Base-by-base conservation (phyloP, 768 basidiomycete species). In the Psilocybe sp. region DNA sequence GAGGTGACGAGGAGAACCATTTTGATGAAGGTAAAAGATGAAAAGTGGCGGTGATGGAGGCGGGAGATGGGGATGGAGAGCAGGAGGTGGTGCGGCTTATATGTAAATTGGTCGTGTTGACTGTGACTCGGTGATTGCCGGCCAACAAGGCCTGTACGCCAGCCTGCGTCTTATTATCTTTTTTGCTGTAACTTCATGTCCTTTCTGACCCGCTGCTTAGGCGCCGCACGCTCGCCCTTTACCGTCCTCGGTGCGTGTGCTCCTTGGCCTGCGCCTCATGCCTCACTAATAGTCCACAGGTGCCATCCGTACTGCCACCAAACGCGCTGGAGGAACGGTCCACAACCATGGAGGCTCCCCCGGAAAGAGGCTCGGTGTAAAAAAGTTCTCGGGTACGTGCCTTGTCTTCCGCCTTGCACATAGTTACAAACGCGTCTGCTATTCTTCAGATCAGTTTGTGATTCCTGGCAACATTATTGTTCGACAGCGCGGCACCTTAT, bases 381-480 rank as follows among this genome's bases (percentile, higher is more conserved):
- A 98, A 74, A 94, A 92, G 69, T 98, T 93, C 69, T 94, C 92
- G 55, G 95, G 96, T 90, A 55, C 51, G 23, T 28, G 78, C 63
- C 15, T 15, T 31, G 35, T 15, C 44, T 28, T 41, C 45, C 44
- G 36, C 57, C 18, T 32, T 14, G 14, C 45, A 35, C 18, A 37
- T 14, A 33, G n/a, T 39, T 38, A 20, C 31, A 23, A 45, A n/a
- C 9, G 19, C 31, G 11, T 47, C 42, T 52, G 31, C 50, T 53
- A 58, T 52, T 54, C 54, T 31, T 50, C 44, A 98, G 96, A 97
- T 64, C 87, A 98, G 69, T 81, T 79, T 68, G 94, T 98, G 19
- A 79, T 90, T 19, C 92, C 97, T 8, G 97, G 97, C 38, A 92
- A 96, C 73, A 98, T 99, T 59, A 89, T 99, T 63, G 85, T 98